A percentile compares a stretch with the other conserved stretches of the same genome.
These are phyloP conservation scores for Ramularia endophylla DNA, from an alignment of 2,329 filamentous ascomycete genomes.

Conservation along the genomic window DNA sequence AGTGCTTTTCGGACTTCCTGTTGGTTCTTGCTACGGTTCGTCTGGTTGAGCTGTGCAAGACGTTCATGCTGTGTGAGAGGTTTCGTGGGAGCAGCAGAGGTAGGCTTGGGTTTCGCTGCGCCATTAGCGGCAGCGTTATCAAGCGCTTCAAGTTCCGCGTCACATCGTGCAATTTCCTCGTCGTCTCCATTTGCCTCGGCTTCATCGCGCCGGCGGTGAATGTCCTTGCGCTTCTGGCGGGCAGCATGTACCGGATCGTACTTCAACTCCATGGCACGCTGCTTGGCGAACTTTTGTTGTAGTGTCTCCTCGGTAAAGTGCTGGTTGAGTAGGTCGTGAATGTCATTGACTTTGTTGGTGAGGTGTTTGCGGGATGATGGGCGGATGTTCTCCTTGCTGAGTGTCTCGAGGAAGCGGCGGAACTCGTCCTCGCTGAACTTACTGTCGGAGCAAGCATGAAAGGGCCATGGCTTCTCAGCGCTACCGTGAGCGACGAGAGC, in stretches of 20 bases:
- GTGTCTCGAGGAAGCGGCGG: constrained; percentile 70
- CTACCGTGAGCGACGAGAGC: constrained; percentile 76
- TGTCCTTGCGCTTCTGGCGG: constrained; percentile 60
- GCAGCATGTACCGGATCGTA: constrained; percentile 50
- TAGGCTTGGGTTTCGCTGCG: constrained; percentile 46
- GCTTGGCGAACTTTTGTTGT: constrained; percentile 67
- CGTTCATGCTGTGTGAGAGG: constrained; percentile 64
- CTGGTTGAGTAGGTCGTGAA: constrained; percentile 72
- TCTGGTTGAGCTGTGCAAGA: constrained; percentile 73
- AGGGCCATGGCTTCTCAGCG: constrained; percentile 77
- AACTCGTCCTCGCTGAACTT: constrained; percentile 74
- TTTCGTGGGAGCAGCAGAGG: constrained; percentile 25
- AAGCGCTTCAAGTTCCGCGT: constrained; percentile 48
- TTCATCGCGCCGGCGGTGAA: constrained; percentile 60
- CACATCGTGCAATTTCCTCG: constrained; percentile 45
- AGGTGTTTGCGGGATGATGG: constrained; percentile 69
- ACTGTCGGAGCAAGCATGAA: constrained; percentile 82
- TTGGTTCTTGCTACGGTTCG: constrained; percentile 78
- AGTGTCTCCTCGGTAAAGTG: constrained; percentile 80
- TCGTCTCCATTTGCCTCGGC: constrained; percentile 61
- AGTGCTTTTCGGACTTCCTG: constrained; percentile 89
- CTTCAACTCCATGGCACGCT: constrained; percentile 58
- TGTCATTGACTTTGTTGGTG: constrained; percentile 67
- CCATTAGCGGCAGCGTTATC: constrained; percentile 62
- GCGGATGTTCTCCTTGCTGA: constrained; percentile 64